Evolutionary conservation across 2,329 filamentous ascomycete genomes (phyloP).

Genomic region (Acrodontium crateriforme): DNA sequence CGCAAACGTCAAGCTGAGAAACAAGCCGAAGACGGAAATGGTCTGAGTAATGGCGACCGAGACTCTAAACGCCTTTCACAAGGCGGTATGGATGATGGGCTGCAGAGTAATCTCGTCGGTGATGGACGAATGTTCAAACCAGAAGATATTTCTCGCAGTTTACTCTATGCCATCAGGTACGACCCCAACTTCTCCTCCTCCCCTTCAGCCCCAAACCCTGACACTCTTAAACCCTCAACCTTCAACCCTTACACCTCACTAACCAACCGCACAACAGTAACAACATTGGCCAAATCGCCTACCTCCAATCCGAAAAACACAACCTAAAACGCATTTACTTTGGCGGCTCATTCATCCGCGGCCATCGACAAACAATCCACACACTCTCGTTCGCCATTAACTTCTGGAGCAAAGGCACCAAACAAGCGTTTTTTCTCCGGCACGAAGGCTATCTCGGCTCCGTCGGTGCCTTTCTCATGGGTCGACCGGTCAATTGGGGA

Average conservation of each 20-base stretch:
- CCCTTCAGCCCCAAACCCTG: too few relatives aligned
- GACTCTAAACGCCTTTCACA: constrained; percentile 10
- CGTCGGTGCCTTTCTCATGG: constrained; percentile 85
- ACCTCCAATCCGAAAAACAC: constrained; percentile 93
- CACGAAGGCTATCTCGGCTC: constrained; percentile 93
- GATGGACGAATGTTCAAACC: constrained; percentile 49
- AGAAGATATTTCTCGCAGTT: constrained; percentile 77
- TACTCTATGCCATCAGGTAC: constrained; percentile 76
- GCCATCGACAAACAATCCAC: constrained; percentile 95
- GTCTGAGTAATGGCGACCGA: constrained; percentile 39
- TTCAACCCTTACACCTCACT: constrained; percentile 8
- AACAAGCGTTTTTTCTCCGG: constrained; percentile 88
- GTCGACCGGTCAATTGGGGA: constrained; percentile 85
- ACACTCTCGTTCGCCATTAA: constrained; percentile 92
- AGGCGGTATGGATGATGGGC: constrained; percentile 18
- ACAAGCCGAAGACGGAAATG: constrained; percentile 59
- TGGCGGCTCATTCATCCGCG: constrained; percentile 89
- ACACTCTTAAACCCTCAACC: background rate
- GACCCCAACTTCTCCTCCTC: constrained; percentile 4
- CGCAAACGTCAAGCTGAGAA: constrained; percentile 76
- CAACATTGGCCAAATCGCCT: constrained; percentile 96
- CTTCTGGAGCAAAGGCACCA: constrained; percentile 89
- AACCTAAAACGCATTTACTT: constrained; percentile 89
- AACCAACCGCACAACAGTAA: constrained; percentile 49
- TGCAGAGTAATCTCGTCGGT: constrained; percentile 19